Evolutionary conservation across 148 eudicot species (phyloP).

Genomic region (Fallopia convolvulus): DNA sequence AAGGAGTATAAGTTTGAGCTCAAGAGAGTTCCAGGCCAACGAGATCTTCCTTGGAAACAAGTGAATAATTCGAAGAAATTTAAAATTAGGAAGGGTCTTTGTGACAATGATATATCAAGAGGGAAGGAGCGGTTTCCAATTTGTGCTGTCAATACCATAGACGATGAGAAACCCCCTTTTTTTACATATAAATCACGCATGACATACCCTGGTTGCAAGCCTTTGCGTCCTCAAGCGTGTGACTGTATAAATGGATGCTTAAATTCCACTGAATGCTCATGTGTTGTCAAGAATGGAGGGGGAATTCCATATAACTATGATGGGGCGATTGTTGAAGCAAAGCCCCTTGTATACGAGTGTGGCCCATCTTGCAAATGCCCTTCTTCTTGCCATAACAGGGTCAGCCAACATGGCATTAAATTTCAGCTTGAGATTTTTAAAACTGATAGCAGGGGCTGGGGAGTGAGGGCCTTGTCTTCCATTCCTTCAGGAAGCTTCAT

Average conservation of each 20-base stretch:
- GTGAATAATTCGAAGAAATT: slow-evolving; percentile 45
- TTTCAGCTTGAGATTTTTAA: slow-evolving; percentile 84
- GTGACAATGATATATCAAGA: slow-evolving; percentile 47
- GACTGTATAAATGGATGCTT: slow-evolving; percentile 57
- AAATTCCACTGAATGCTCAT: slow-evolving; percentile 49
- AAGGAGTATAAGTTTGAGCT: slow-evolving; percentile 60
- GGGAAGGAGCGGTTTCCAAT: slow-evolving; percentile 50
- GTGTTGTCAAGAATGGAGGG: slow-evolving; percentile 62
- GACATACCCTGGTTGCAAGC: slow-evolving; percentile 56
- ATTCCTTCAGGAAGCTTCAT: slow-evolving; percentile 81
- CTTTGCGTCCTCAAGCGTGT: slow-evolving; percentile 52
- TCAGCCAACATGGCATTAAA: slow-evolving; percentile 67
- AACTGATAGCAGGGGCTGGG: slow-evolving; percentile 86
- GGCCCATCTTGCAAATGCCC: slow-evolving; percentile 86
- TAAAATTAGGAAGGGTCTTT: slow-evolving; percentile 40
- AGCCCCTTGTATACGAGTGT: slow-evolving; percentile 80
- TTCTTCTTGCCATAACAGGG: slow-evolving; percentile 72
- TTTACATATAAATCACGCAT: slow-evolving; percentile 54
- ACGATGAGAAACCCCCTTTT: slow-evolving; percentile 52
- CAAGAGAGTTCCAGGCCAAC: slow-evolving; percentile 63
- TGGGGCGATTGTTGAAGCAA: slow-evolving; percentile 74
- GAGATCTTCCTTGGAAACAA: slow-evolving; percentile 67
- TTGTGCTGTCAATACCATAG: slow-evolving; percentile 58
- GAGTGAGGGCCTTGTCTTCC: slow-evolving; percentile 64
- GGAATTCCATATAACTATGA: slow-evolving; percentile 71